Base-by-base conservation (phyloP, 164 flowering plant species). In the Akebia trifoliata region DNA sequence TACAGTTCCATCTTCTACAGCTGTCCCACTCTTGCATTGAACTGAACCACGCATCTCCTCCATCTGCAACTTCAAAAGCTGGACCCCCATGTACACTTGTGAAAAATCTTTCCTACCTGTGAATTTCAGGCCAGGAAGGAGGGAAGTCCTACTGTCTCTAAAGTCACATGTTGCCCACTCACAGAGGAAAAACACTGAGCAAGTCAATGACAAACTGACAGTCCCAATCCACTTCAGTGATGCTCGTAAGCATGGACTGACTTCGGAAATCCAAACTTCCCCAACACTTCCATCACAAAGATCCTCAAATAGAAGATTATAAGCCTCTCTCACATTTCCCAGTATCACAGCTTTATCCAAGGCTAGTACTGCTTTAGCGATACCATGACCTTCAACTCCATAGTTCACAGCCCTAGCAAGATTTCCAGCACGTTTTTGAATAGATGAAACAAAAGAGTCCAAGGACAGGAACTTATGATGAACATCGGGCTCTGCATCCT, bases 161-260 rank as follows among this genome's bases (percentile, higher is more conserved):
- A 79, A 90, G 67, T 88, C 95, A 75, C 95, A 88, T 25, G 97
- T 80, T 43, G 97, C 97, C 99, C 99, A 94, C 77, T 94, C 99
- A 65, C 87, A 86, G 49, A 94, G 84, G 60, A 88, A 77, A 71
- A 94, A 94, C 1, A 85, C 78, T 29, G 97, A 84, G 67, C 80
- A 81, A 51, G 85, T 21, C 51, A 84, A 65, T 28, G 96, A 72
- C 56, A 58, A 54, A 34, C 69, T 70, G 17, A 79, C 77, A 26
- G 66, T 57, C n/a, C 86, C 80, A 61, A 88, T 78, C 86, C 90
- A 82, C 75, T 79, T 86, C 74, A 94, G 58, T 6, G 91, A 81
- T 62, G 92, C 76, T 55, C 77, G 72, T 61, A 94, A 77, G 64
- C 81, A 73, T 10, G 90, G 82, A 60, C 87, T 86, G 34, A 88